These are phyloP conservation scores for Sphagnum contortum DNA, from an alignment of 225 moss, liverwort and hornwort genomes.

Conservation along the genomic window DNA sequence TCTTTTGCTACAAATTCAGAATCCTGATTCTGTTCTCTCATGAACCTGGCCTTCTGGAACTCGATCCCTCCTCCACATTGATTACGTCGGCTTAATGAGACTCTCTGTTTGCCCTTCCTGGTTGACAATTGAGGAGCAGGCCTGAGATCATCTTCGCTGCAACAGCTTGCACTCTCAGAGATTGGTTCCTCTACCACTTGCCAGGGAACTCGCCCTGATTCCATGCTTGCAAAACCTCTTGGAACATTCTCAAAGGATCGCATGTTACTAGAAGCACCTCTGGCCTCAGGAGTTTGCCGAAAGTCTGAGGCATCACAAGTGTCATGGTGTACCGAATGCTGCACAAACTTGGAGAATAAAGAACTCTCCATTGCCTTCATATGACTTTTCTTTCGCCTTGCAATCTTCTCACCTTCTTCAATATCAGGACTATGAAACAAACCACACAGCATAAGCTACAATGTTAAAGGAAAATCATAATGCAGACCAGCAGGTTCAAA, in stretches of 20 bases:
- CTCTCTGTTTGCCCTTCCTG: constrained; percentile 59
- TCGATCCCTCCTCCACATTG: constrained; percentile 62
- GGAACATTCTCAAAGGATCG: constrained; percentile 24
- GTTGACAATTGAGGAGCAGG: constrained; percentile 16
- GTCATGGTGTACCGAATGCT: constrained; percentile 72
- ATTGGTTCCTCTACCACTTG: constrained; percentile 42
- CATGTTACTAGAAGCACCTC: constrained; percentile 30
- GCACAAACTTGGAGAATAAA: constrained; percentile 91
- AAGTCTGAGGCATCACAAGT: constrained; percentile 43
- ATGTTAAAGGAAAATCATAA: too few relatives aligned
- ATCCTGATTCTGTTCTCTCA: constrained; percentile 63
- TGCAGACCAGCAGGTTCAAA: too few relatives aligned
- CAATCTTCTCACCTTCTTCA: constrained; percentile 77
- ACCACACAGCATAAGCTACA: too few relatives aligned
- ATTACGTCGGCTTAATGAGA: constrained; percentile 52
- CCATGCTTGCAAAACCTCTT: constrained; percentile 40
- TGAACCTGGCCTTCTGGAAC: constrained; percentile 45
- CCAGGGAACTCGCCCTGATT: constrained; percentile 35
- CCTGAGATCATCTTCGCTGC: constrained; percentile 42
- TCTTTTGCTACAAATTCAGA: constrained; percentile 73
- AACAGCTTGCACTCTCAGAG: constrained; percentile 43
- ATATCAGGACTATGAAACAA: constrained; percentile 61
- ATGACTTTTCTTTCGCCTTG: constrained; percentile 74
- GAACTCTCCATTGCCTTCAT: constrained; percentile 75
- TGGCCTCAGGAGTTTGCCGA: constrained; percentile 39